These are phyloP conservation scores for Euphrasia arctica DNA, from an alignment of 305 asterid species.

Conservation along the genomic window DNA sequence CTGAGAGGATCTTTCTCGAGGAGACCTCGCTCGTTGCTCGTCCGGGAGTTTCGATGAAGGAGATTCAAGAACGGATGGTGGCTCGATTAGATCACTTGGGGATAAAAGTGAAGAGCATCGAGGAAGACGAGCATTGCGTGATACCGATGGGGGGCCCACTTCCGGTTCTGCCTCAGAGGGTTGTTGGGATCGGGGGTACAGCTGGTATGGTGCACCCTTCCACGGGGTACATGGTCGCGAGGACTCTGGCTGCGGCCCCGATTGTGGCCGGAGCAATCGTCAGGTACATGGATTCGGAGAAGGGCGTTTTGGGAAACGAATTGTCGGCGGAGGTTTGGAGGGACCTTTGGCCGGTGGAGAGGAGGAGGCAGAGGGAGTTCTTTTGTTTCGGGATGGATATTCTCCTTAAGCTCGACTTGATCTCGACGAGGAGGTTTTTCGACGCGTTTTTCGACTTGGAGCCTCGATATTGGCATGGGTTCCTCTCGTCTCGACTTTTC, in stretches of 20 bases:
- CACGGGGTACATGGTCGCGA: slow-evolving; percentile 96
- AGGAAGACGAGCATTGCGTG: slow-evolving; percentile 88
- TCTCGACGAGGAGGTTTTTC: slow-evolving; percentile 83
- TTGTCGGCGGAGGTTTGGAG: slow-evolving; percentile 80
- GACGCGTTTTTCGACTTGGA: slow-evolving; percentile 85
- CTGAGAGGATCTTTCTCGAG: slow-evolving; percentile 78
- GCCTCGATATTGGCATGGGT: slow-evolving; percentile 97
- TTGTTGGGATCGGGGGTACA: slow-evolving; percentile 93
- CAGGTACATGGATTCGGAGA: slow-evolving; percentile 54
- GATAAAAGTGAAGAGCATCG: slow-evolving; percentile 77
- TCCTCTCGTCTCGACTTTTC: slow-evolving; percentile 85
- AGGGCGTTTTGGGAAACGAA: slow-evolving; percentile 42
- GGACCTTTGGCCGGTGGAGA: slow-evolving; percentile 92
- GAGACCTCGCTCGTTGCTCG: slow-evolving; percentile 99
- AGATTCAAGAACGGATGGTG: slow-evolving; percentile 87
- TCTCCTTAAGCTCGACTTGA: slow-evolving; percentile 79
- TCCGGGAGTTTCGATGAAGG: slow-evolving; percentile 81
- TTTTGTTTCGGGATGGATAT: slow-evolving; percentile 97
- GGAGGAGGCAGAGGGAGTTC: slow-evolving; percentile 96
- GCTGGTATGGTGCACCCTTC: slow-evolving; percentile 99
- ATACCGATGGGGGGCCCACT: slow-evolving; percentile 99
- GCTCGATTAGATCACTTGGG: slow-evolving; percentile 83
- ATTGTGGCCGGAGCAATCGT: slow-evolving; percentile 83
- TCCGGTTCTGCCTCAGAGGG: slow-evolving; percentile 91
- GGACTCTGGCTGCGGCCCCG: slow-evolving; percentile 96